Evolutionary conservation across 768 basidiomycete genomes (phyloP).

Genomic region (Hericium coralloides): DNA sequence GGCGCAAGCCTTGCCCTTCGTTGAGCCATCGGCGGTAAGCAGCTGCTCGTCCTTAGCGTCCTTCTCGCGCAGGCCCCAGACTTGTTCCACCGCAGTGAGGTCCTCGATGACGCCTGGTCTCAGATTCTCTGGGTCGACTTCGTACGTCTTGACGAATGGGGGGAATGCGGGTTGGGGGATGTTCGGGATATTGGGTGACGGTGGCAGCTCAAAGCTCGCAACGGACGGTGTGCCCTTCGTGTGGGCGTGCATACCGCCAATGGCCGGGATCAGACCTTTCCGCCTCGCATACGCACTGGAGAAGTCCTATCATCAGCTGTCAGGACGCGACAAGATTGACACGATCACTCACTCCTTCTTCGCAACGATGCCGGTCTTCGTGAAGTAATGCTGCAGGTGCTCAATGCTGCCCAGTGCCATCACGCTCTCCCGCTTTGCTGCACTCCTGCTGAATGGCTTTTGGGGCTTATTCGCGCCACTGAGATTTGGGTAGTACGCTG

Average conservation of each 20-base stretch:
- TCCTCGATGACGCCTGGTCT: constrained; percentile 74
- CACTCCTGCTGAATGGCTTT: constrained; percentile 85
- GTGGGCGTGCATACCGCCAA: constrained; percentile 41
- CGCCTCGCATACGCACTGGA: constrained; percentile 37
- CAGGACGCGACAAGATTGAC: background rate
- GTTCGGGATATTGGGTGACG: constrained; percentile 52
- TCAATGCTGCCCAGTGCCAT: constrained; percentile 95
- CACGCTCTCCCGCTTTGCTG: constrained; percentile 89
- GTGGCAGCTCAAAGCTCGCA: constrained; percentile 53
- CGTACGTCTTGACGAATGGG: constrained; percentile 53
- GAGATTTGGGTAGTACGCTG: constrained; percentile 72
- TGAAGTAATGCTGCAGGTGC: constrained; percentile 92
- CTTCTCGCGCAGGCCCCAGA: constrained; percentile 45
- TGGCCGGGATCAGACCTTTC: constrained; percentile 65
- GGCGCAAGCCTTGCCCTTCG: background rate
- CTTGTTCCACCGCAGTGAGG: constrained; percentile 49
- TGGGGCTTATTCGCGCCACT: constrained; percentile 62
- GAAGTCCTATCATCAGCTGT: constrained; percentile 16
- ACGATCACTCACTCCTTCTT: constrained; percentile 54
- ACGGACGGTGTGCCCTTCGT: constrained; percentile 29
- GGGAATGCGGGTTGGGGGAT: constrained; percentile 35
- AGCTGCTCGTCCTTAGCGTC: background rate
- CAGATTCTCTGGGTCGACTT: constrained; percentile 70
- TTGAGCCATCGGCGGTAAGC: constrained; percentile 3
- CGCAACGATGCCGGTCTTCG: constrained; percentile 72